Base-by-base conservation (phyloP, 2,329 filamentous ascomycete genomes). In the Clarireedia hainanense region DNA sequence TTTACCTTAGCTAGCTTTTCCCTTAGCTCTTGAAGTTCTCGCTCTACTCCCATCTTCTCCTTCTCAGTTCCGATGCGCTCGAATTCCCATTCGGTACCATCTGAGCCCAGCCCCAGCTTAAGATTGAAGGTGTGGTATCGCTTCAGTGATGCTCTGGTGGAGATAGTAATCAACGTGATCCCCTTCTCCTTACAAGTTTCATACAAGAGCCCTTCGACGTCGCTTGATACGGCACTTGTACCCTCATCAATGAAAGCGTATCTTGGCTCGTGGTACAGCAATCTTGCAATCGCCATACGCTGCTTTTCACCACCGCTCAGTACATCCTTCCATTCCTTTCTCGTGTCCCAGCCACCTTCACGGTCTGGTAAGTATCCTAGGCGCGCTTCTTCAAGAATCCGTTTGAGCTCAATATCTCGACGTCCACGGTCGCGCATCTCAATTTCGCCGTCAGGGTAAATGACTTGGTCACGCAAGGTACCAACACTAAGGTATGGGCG, bases 311-410 rank as follows among this genome's bases (percentile, higher is more conserved):
- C 94, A 40, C 94, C 94, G 61, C 87, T 92, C n/a, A 99, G 78
- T 4, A 99, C 90, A 64, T 97, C 92, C 73, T 97, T 96, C 94
- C 94, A 99, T 69, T 96, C 91, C 72, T 99, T 97, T 56, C 90
- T 82, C 4, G 90, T 94, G 68, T 99, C 90, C 91, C 91, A 97
- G 14, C 94, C 94, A 40, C 94, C 94, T 75, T 99, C 94, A 15
- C 94, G 84, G 49, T 91, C 84, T 1, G 90, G 89, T 0, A 99
- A 79, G 70, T 99, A 97, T 4, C 91, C 92, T 0, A 99, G 78
- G 56, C 83, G 83, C 0, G 91, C 91, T 51, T 89, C 87, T 56
- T 96, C 89, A 3, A 99, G 79, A 2, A 95, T 82, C 26, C 77
- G 77, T 67, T 86, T 82, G 20, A 99, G 79, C 62, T 95, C 88